phyloP scores from a whole-genome alignment of 768 basidiomycete genomes.

The Collybia sordida region DNA sequence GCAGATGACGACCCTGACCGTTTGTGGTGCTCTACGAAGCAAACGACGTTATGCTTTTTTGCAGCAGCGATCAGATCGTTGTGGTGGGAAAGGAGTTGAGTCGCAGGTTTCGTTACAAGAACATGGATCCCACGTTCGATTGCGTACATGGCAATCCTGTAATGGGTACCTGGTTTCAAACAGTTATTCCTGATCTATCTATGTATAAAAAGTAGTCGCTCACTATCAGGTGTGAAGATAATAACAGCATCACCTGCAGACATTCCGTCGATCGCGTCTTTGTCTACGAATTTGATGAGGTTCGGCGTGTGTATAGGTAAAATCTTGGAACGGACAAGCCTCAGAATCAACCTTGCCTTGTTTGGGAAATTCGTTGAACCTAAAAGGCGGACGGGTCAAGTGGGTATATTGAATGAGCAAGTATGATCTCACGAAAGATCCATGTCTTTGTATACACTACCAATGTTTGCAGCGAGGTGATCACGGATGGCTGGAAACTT shows the following conservation, averaged over 20 bases:
- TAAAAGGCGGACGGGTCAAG: conserved; percentile 21
- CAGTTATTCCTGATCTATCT: neutral
- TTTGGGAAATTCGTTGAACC: conserved; percentile 81
- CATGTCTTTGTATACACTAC: conserved; percentile 82
- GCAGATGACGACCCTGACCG: conserved; percentile 40
- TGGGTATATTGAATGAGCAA: neutral
- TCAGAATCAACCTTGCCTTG: conserved; percentile 67
- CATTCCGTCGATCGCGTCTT: conserved; percentile 74
- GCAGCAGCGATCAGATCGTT: conserved; percentile 75
- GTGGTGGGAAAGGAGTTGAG: conserved; percentile 83
- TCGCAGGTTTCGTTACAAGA: conserved; percentile 91
- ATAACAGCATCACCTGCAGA: conserved; percentile 86
- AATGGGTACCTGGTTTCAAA: conserved; percentile 69
- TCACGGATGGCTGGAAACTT: conserved; percentile 86
- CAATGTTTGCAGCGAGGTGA: conserved; percentile 83
- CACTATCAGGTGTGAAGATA: conserved; percentile 91
- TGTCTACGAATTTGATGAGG: conserved; percentile 51
- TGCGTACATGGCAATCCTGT: conserved; percentile 82
- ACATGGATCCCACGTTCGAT: conserved; percentile 86
- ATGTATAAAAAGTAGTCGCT: conserved; percentile 16
- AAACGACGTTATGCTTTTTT: conserved; percentile 75
- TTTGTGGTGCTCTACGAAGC: conserved; percentile 95
- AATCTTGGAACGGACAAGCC: conserved; percentile 61
- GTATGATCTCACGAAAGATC: conserved; percentile 62
- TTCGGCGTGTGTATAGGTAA: neutral